phyloP scores from a whole-genome alignment of 129 eudicot species.

The Ambrosia trifida region DNA sequence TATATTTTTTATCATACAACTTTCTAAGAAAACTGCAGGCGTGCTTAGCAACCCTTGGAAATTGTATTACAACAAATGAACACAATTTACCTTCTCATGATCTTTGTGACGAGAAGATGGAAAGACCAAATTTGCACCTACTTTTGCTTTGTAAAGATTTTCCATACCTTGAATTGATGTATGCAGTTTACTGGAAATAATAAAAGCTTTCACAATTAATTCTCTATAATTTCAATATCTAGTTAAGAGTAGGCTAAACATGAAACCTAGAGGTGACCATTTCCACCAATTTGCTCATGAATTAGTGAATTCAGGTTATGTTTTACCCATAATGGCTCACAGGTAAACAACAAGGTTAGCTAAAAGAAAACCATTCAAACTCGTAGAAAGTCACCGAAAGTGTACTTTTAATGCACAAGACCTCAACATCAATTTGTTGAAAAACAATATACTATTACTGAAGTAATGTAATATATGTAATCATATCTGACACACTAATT shows the following conservation, averaged over 20 bases:
- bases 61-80: conserved; percentile 11
- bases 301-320: too few relatives aligned
- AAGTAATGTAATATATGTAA: too few relatives aligned
- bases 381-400: too few relatives aligned
- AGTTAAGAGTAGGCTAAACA: conserved; percentile 17
- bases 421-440: neutral
- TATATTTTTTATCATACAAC: neutral
- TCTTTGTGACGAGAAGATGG: conserved; percentile 56
- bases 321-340: too few relatives aligned
- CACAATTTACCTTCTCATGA: conserved; percentile 63
- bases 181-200: conserved; percentile 61
- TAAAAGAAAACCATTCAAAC: too few relatives aligned
- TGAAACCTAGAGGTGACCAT: too few relatives aligned
- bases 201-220: conserved; percentile 16
- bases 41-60: conserved; percentile 21
- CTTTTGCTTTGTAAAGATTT: conserved; percentile 56
- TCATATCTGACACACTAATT: too few relatives aligned
- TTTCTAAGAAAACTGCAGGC: conserved; percentile 1
- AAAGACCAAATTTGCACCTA: conserved; percentile 55
- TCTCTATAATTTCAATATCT: neutral
- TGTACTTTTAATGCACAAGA: too few relatives aligned
- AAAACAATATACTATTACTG: too few relatives aligned
- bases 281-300: too few relatives aligned
- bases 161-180: conserved; percentile 70
- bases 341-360: too few relatives aligned